phyloP scores from a whole-genome alignment of 257 asterid species.

The Henckelia pumila region DNA sequence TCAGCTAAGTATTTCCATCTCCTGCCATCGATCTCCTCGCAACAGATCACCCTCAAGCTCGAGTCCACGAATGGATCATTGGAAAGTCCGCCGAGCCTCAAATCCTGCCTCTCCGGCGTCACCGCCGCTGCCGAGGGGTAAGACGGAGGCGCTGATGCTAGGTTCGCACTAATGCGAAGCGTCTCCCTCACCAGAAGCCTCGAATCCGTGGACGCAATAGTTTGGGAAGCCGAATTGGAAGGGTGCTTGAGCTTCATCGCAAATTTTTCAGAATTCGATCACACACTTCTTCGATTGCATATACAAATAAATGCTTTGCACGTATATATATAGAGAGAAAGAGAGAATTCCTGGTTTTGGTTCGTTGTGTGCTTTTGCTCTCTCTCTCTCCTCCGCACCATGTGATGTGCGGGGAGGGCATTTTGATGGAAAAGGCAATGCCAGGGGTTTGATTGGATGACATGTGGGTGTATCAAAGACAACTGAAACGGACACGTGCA shows the following conservation, averaged over 20 bases:
- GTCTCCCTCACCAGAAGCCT: conserved; percentile 84
- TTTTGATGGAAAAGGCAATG: conserved; percentile 5
- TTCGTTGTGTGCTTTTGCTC: conserved; percentile 24
- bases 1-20: conserved; percentile 83
- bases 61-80: conserved; percentile 64
- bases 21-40: conserved; percentile 91
- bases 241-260: conserved; percentile 73
- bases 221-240: conserved; percentile 59
- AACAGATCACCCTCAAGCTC: conserved; percentile 76
- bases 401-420: conserved; percentile 2
- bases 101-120: conserved; percentile 32
- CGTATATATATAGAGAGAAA: conserved; percentile 6
- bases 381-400: conserved; percentile 10
- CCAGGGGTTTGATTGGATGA: conserved; percentile 25
- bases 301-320: neutral
- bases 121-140: conserved; percentile 28
- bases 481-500: conserved; percentile 24
- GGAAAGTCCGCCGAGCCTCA: conserved; percentile 58
- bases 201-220: conserved; percentile 68
- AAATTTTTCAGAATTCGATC: conserved; percentile 9
- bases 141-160: conserved; percentile 73
- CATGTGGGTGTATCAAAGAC: conserved; percentile 15
- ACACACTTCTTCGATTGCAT: conserved; percentile 9
- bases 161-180: conserved; percentile 93
- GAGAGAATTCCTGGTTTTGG: conserved; percentile 34